Percentiles rank a stretch among this genome's conserved stretches.
Conservation (phyloP, 2,329 filamentous ascomycete genomes). For the Xylaria sp. region DNA sequence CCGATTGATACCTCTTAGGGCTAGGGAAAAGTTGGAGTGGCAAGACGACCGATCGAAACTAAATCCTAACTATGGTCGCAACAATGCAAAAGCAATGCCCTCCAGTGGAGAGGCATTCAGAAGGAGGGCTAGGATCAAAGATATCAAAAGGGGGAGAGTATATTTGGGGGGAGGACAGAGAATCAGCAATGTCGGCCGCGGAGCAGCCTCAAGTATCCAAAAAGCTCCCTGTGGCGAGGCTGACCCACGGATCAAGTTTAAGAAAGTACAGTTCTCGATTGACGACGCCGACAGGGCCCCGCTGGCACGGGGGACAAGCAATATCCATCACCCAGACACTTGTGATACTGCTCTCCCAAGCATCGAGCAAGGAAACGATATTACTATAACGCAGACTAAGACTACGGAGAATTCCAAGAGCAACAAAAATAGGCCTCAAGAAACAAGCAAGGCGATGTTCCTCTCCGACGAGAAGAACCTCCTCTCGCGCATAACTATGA, state of each 20-base stretch:
- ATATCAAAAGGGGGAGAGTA: no score
- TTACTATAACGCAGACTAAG: neutral
- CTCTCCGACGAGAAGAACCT: neutral
- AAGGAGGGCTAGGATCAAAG: no score
- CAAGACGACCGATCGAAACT: no score
- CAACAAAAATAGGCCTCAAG: neutral
- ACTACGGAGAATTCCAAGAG: neutral
- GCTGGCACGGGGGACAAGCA: neutral
- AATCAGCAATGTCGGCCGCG: neutral
- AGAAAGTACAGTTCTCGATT: no score
- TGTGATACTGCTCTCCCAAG: neutral
- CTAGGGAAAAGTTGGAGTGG: no score
- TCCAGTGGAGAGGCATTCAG: no score
- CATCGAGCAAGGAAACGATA: neutral
- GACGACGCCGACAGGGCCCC: neutral
- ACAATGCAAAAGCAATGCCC: no score
- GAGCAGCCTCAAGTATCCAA: neutral
- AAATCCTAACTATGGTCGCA: no score
- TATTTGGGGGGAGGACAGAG: no score
- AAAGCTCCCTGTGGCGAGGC: neutral
- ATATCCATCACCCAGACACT: no score
- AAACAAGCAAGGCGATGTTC: neutral
- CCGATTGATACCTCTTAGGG: no score
- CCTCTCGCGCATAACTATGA: neutral
- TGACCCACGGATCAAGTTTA: neutral